Conservation (phyloP, 225 moss, liverwort and hornwort genomes). For the Polytrichum commune region DNA sequence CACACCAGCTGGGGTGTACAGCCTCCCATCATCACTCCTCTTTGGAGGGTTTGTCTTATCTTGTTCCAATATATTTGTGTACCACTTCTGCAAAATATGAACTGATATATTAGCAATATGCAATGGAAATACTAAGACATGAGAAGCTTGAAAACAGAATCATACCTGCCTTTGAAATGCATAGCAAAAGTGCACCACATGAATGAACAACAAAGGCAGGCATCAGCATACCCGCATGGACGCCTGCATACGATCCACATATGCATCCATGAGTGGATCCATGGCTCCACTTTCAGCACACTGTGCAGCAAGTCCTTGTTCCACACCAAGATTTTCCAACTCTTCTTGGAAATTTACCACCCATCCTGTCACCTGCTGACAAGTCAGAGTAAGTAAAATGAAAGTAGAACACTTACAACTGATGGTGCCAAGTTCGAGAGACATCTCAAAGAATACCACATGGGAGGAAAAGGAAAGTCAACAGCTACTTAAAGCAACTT, state of each 20-base stretch:
- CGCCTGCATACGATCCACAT: conserved; percentile 95
- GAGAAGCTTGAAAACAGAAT: not conserved
- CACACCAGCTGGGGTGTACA: conserved; percentile 95
- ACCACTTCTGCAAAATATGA: conserved; percentile 79
- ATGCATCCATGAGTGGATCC: conserved; percentile 99
- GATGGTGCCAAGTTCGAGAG: too few species aligned
- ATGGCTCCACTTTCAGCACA: conserved; percentile 99
- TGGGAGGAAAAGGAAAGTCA: too few species aligned
- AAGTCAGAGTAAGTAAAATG: conserved; percentile 2
- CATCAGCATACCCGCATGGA: conserved; percentile 73
- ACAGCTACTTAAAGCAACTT: too few species aligned
- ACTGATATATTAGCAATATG: not conserved
- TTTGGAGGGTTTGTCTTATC: conserved; percentile 85
- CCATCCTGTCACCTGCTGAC: conserved; percentile 92
- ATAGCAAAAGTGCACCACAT: not conserved
- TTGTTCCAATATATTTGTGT: conserved; percentile 92
- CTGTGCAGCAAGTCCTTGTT: conserved; percentile 89
- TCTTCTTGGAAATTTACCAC: conserved; percentile 95
- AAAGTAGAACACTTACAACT: too few species aligned
- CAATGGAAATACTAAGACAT: not conserved
- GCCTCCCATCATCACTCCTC: conserved; percentile 93
- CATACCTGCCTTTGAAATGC: not conserved
- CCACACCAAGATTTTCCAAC: conserved; percentile 83
- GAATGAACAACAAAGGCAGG: too few species aligned
- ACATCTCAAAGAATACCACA: too few species aligned